Evolutionary conservation across 164 flowering plant species (phyloP).

Genomic region (Vitis rupestris): DNA sequence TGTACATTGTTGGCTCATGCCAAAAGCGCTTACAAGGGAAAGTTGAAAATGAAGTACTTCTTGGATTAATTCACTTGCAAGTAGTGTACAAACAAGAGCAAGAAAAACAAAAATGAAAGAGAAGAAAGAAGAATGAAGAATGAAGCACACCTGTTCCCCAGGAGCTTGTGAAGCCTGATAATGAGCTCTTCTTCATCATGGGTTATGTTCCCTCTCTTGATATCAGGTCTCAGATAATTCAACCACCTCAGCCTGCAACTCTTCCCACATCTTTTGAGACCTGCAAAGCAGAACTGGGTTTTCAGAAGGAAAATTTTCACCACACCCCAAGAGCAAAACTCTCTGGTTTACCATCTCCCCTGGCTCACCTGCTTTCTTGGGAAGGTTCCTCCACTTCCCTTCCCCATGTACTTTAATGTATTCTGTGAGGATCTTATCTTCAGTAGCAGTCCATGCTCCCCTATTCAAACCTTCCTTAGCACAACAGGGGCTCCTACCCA

Average conservation of each 20-base stretch:
- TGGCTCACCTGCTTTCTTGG: conserved; percentile 29
- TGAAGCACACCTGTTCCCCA: conserved; percentile 26
- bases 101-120: background rate
- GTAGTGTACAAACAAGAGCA: background rate
- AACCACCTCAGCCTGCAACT: conserved; percentile 34
- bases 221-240: conserved; percentile 30
- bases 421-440: conserved; percentile 29
- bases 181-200: conserved; percentile 36
- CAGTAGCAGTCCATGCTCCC: conserved; percentile 36
- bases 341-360: no score
- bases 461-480: conserved; percentile 29
- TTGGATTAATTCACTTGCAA: no score
- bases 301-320: no score
- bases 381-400: conserved; percentile 35
- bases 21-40: background rate
- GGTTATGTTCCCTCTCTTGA: conserved; percentile 31
- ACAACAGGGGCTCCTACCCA: conserved; percentile 40
- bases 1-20: background rate
- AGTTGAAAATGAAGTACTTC: no score
- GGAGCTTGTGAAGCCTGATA: conserved; percentile 31
- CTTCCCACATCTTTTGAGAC: conserved; percentile 32
- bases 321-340: no score
- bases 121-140: background rate
- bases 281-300: background rate
- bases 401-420: conserved; percentile 30